Base-by-base conservation (phyloP, 2,329 filamentous ascomycete genomes). In the Exserohilum turcica region DNA sequence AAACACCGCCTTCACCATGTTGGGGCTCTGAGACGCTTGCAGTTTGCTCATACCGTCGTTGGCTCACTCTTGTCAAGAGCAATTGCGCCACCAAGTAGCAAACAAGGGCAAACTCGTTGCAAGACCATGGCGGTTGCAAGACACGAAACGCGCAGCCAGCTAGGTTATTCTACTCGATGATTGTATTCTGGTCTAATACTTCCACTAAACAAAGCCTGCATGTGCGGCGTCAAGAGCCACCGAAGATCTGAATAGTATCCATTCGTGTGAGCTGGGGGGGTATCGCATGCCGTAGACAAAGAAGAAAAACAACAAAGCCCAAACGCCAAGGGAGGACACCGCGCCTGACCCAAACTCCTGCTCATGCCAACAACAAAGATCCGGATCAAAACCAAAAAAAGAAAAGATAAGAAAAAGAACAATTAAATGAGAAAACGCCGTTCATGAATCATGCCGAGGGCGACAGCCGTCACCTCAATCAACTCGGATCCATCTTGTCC, bases 361-460 rank as follows among this genome's bases (percentile, higher is more conserved):
- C 56, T 51, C 63, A 66, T 66, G 61, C 64, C 60, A 53, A 57
- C 48, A 50, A 50, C 35, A 31, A 45, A 61, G 32, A 28, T 52
- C 50, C 47, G n/a, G n/a, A n/a, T 55, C 36, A 51, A 35, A 35
- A 40, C 27, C 4, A 40, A 24, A 40, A 21, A 29, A 27, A n/a
- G 32, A 21, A 29, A 27, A n/a, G 32, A 52, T 44, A 38, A 51
- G 5, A 53, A 24, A 24, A 24, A 24, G 4, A 24, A 24, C 7
- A 24, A 24, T 24, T 24, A 24, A 24, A 24, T 24, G 21, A 24
- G 21, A 24, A 24, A 68, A 69, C 67, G 60, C 70, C 68, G 13
- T 56, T 70, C 70, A 50, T 73, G 56, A 70, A 56, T 70, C 42
- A 45, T 64, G 54, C 52, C 53, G 53, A 57, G 50, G 46, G 52